These are phyloP conservation scores for Colletotrichum sp. DNA, from an alignment of 2,329 filamentous ascomycete species.

Conservation along the genomic window DNA sequence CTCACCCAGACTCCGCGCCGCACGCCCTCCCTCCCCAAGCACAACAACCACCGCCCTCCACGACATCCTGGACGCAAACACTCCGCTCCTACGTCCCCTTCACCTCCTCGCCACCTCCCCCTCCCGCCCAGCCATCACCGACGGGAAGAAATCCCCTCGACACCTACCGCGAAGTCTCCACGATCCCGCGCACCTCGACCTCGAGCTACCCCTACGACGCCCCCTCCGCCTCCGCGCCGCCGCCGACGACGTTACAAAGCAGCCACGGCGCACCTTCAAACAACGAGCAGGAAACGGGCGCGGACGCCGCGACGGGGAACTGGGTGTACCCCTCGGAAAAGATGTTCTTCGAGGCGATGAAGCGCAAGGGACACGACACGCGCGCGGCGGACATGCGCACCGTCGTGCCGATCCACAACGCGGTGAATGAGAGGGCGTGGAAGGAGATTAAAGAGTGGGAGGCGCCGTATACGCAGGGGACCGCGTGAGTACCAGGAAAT, in stretches of 20 bases:
- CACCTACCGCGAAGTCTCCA: constrained; percentile 76
- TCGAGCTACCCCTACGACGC: constrained; percentile 36
- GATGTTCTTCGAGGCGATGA: constrained; percentile 98
- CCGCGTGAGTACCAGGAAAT: constrained; percentile 51
- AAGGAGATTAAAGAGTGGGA: constrained; percentile 92
- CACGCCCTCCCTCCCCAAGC: not conserved
- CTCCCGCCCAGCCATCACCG: constrained; percentile 14
- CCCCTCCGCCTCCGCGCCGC: not conserved
- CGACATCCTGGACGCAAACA: constrained; percentile 42
- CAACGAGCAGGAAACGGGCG: constrained; percentile 77
- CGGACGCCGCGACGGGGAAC: constrained; percentile 75
- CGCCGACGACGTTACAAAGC: constrained; percentile 9
- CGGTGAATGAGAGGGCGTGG: constrained; percentile 97
- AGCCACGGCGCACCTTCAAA: constrained; percentile 57
- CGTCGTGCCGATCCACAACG: constrained; percentile 97
- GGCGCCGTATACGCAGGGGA: constrained; percentile 62
- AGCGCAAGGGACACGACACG: constrained; percentile 83
- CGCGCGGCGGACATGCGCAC: constrained; percentile 80
- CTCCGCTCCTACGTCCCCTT: constrained; percentile 48
- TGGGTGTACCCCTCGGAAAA: constrained; percentile 98
- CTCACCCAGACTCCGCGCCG: constrained; percentile 14
- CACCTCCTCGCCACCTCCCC: constrained; percentile 33
- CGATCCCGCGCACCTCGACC: constrained; percentile 71
- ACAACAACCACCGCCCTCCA: constrained; percentile 26
- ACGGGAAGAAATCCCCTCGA: constrained; percentile 49